Base-by-base conservation (phyloP, 2,329 filamentous ascomycete species). In the Colletotrichum shisoi region DNA sequence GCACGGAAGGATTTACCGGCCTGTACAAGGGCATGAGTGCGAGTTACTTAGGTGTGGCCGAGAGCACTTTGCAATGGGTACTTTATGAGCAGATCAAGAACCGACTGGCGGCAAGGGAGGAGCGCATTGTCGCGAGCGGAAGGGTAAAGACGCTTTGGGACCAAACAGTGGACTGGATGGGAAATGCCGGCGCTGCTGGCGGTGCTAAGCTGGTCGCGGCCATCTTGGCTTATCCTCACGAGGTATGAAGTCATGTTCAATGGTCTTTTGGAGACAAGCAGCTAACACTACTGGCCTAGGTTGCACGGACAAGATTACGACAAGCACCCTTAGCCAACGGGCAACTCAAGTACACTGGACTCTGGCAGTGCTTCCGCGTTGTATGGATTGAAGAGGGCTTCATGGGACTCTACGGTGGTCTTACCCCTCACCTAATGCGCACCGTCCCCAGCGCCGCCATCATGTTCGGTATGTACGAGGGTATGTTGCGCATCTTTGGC, bases 391-490 rank as follows among this genome's bases (percentile, higher is more conserved):
- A 97, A 74, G 94, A 97, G 77, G 93, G 94, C 54, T 84, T 97
- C 78, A 87, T 89, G 53, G 91, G 90, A 39, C 82, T 98, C 69
- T 98, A 97, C 75, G 94, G 94, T 63, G 94, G 94, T 19, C 83
- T 98, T 74, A 96, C 94, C 15, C 93, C 94, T 53, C 94, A 98
- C 76, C 87, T 98, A 73, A 87, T 97, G 79, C 86, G 94, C 69
- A 94, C 94, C 7, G 94, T 97, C 6, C 94, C 94, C 1, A 95
- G 91, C 72, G 93, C 94, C 8, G 93, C 92, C 71, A 96, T 98
- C 77, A 97, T 96, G 91, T 97, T 97, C 77, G 93, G 93, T 78
- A 95, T 95, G 83, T 97, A 88, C 74, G 85, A 88, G 74, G 84
- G 81, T 62, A 87, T 87, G 49, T 77, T 87, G 37, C 80, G 81